Base-by-base conservation (phyloP, 345 rosid species). In the Corymbia maculata region DNA sequence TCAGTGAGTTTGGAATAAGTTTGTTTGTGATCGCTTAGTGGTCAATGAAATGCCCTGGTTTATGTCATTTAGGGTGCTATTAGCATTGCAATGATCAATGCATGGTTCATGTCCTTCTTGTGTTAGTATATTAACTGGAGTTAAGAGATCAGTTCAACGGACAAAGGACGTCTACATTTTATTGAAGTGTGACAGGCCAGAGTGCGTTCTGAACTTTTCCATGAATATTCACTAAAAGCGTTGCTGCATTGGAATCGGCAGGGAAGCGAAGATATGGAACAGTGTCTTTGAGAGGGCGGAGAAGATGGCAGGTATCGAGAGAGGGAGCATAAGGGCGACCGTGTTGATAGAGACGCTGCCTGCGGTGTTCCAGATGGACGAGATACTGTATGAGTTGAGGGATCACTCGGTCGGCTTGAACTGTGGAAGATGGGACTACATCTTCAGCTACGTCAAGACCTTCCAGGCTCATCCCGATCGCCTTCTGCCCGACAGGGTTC, bases 221-320 rank as follows among this genome's bases (percentile, higher is more conserved):
- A 17, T 6, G 49, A 32, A 36, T 75, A 36, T 75, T 75, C 36
- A 47, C 82, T 42, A 28, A 51, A 51, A 19, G 88, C 53, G 61
- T 32, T 49, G n/a, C 22, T 6, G 26, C 51, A 86, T 45, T 64
- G 68, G 79, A 87, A 47, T 90, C 92, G 89, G 80, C 95, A 97
- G 99, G 96, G 98, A 97, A 92, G 98, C 99, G 22, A 95, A 94
- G 91, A 96, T 96, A 86, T 97, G 99, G 99, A 98, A 97, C 92
- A 86, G 90, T 86, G 97, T 96, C 68, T 97, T 98, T 82, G 99
- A 97, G 90, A 92, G 89, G 88, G 99, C 99, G 15, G 97, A 98
- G 93, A 96, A 95, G 91, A 92, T 92, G 93, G 99, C 92, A 47
- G 94, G 97, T 19, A 97, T 98, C 50, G 98, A 96, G 90, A 93